A percentile compares a stretch with the other conserved stretches of the same genome.
Evolutionary conservation across 306 rosid genomes (phyloP).

Genomic region (Prunus fruticosa): DNA sequence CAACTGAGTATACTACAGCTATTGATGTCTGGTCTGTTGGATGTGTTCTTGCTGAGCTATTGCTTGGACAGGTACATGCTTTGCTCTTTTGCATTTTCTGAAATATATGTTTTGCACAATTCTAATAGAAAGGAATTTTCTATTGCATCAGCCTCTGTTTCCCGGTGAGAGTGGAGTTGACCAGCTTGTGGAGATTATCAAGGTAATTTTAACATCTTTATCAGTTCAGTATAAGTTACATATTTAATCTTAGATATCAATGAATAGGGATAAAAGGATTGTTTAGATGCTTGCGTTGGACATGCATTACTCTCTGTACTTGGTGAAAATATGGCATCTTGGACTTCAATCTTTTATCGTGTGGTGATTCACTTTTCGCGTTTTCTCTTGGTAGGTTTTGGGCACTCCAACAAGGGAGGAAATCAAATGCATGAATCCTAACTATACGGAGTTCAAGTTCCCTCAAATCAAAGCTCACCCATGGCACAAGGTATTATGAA

Average conservation of each 20-base stretch:
- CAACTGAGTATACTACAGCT: constrained; percentile 91
- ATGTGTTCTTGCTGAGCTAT: constrained; percentile 92
- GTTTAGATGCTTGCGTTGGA: background rate
- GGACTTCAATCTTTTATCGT: background rate
- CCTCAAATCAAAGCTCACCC: constrained; percentile 99
- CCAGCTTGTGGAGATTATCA: constrained; percentile 97
- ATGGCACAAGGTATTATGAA: constrained; percentile 84
- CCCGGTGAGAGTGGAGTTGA: constrained; percentile 99
- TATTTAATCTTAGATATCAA: background rate
- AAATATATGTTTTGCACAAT: background rate
- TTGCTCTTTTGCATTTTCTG: constrained; percentile 8
- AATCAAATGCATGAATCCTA: constrained; percentile 98
- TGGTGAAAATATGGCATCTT: background rate
- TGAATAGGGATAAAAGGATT: background rate
- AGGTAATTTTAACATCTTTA: constrained; percentile 46
- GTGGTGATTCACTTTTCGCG: background rate
- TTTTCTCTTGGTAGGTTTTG: constrained; percentile 57
- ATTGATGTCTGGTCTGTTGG: constrained; percentile 98
- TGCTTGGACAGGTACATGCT: constrained; percentile 86
- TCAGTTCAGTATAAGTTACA: background rate
- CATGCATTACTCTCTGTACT: background rate
- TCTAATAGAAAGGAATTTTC: constrained; percentile 7
- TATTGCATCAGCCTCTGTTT: constrained; percentile 69
- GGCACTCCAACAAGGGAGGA: constrained; percentile 99
- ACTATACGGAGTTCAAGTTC: constrained; percentile 95